These are phyloP conservation scores for Lactarius quietus DNA, from an alignment of 768 basidiomycete species.

Conservation along the genomic window DNA sequence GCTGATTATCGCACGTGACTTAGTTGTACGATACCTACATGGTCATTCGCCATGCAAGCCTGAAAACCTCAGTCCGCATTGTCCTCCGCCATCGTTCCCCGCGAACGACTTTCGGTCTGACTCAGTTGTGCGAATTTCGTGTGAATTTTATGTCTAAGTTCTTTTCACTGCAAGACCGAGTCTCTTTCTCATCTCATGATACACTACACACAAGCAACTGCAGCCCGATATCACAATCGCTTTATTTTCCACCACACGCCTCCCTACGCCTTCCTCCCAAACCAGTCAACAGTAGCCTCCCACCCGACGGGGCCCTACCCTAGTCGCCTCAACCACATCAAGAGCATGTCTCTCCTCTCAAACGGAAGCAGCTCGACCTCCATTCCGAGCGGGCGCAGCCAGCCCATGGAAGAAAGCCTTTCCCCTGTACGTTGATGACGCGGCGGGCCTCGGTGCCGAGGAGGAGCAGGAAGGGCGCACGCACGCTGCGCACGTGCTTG, in stretches of 20 bases:
- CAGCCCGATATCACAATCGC: too few species aligned
- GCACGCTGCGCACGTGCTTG: slow-evolving; percentile 28
- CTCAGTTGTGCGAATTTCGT: too few species aligned
- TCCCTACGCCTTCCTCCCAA: slow-evolving; percentile 1
- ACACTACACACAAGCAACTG: too few species aligned
- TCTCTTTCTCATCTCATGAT: too few species aligned
- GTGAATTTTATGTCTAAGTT: too few species aligned
- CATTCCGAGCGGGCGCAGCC: slow-evolving; percentile 29
- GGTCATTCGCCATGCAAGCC: too few species aligned
- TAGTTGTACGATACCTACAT: too few species aligned
- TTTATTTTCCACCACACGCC: background rate
- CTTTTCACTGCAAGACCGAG: too few species aligned
- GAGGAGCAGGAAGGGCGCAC: slow-evolving; percentile 33
- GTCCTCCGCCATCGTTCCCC: too few species aligned
- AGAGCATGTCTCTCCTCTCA: slow-evolving; percentile 34
- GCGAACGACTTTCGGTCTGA: too few species aligned
- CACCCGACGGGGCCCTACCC: slow-evolving; percentile 25
- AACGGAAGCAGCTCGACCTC: slow-evolving; percentile 33
- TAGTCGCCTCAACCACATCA: slow-evolving; percentile 28
- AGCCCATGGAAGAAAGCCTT: slow-evolving; percentile 34
- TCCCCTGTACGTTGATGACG: slow-evolving; percentile 34
- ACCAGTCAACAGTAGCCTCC: slow-evolving; percentile 24
- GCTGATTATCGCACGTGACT: too few species aligned
- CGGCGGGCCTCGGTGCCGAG: slow-evolving; percentile 34
- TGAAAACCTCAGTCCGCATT: too few species aligned